Percentiles rank a stretch among this genome's conserved stretches.
Conservation (phyloP, 1,284 basidiomycete genomes). For the Sporisorium exsertum region DNA sequence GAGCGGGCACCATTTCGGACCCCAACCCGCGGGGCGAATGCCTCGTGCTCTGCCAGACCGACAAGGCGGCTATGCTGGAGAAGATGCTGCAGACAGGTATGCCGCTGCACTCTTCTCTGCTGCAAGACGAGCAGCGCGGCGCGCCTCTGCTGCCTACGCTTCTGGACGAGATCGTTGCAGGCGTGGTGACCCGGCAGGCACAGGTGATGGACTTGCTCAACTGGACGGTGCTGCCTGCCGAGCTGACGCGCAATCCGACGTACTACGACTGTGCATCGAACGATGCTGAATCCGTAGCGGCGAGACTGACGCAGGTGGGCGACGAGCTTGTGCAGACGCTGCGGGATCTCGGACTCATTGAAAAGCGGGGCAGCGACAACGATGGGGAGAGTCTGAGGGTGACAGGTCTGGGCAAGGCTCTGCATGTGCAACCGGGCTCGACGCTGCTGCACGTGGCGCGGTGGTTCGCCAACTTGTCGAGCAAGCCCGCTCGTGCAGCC, state of each 20-base stretch:
- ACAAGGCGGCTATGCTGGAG: conserved; percentile 79
- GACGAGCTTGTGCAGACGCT: conserved; percentile 30
- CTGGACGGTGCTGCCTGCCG: conserved; percentile 82
- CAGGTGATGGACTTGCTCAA: conserved; percentile 79
- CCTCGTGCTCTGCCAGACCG: conserved; percentile 89
- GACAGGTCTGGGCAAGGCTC: conserved; percentile 43
- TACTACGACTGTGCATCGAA: conserved; percentile 78
- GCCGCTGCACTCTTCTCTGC: conserved; percentile 84
- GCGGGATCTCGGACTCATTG: conserved; percentile 26
- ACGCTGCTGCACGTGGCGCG: conserved; percentile 43
- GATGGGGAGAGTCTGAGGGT: background rate
- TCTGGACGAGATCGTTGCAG: conserved; percentile 42
- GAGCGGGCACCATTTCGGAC: conserved; percentile 72
- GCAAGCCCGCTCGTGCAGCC: conserved; percentile 23
- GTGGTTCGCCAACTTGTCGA: conserved; percentile 26
- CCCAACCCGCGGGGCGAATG: conserved; percentile 69
- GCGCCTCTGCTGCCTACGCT: conserved; percentile 45
- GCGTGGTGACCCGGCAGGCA: conserved; percentile 56
- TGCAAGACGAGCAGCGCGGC: conserved; percentile 71
- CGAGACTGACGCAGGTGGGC: conserved; percentile 34
- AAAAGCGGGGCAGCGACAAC: conserved; percentile 4
- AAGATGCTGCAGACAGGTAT: conserved; percentile 87
- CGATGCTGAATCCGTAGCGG: conserved; percentile 22
- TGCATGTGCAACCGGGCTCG: conserved; percentile 42
- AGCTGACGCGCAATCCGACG: conserved; percentile 82